These are phyloP conservation scores for Cryphonectria radicalis DNA, from an alignment of 2,329 filamentous ascomycete species.

Conservation along the genomic window DNA sequence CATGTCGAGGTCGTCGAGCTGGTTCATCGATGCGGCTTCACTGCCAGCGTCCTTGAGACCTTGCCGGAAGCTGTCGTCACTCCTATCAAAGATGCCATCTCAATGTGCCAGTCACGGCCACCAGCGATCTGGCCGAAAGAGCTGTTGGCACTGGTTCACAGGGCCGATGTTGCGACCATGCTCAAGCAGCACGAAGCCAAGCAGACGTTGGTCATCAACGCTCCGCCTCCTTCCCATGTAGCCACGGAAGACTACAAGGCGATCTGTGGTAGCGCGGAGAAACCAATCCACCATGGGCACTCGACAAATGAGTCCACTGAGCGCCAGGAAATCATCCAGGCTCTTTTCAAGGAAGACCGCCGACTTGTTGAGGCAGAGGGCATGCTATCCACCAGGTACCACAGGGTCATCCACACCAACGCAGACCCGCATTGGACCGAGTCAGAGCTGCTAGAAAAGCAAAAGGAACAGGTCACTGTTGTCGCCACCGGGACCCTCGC, in stretches of 20 bases:
- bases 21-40: constrained; percentile 73
- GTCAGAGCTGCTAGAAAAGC: constrained; percentile 84
- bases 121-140: constrained; percentile 75
- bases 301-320: constrained; percentile 64
- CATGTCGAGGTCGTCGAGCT: constrained; percentile 71
- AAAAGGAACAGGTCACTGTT: constrained; percentile 86
- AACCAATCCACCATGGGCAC: constrained; percentile 18
- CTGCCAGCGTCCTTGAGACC: constrained; percentile 71
- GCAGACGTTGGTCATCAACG: constrained; percentile 41
- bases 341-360: constrained; percentile 90
- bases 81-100: constrained; percentile 81
- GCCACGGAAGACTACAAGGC: constrained; percentile 75
- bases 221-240: constrained; percentile 63
- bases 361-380: constrained; percentile 84
- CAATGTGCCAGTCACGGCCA: constrained; percentile 81
- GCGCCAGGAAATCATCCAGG: constrained; percentile 77
- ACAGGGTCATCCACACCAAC: constrained; percentile 77
- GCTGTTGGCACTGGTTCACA: constrained; percentile 75
- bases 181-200: constrained; percentile 54
- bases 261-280: constrained; percentile 46
- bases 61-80: constrained; percentile 83
- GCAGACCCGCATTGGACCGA: constrained; percentile 80
- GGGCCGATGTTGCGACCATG: constrained; percentile 77
- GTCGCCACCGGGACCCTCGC: constrained; percentile 87
- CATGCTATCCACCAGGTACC: constrained; percentile 82